A percentile compares a stretch with the other conserved stretches of the same genome.
Conservation (phyloP, 108 stramenopile species). For the Hondaea fermentalgiana region DNA sequence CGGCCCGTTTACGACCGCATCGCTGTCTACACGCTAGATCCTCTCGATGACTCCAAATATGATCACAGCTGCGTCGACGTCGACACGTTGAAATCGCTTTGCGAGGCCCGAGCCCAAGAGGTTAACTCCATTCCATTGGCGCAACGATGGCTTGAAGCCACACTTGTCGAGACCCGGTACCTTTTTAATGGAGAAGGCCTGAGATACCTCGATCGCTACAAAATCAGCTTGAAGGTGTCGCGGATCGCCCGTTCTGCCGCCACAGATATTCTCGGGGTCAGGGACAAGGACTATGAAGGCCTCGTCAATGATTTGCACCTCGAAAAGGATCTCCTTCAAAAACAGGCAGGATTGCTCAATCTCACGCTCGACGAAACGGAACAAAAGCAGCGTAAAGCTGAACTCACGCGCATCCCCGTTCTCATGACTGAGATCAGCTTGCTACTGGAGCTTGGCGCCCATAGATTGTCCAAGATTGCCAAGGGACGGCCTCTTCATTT, state of each 20-base stretch:
- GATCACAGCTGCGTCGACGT: not conserved
- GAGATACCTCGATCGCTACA: not conserved
- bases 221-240: not conserved
- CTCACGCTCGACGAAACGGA: not conserved
- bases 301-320: not conserved
- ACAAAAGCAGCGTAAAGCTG: not conserved
- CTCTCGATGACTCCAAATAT: not conserved
- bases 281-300: not conserved
- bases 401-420: not conserved
- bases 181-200: not conserved
- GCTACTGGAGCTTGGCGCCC: not conserved
- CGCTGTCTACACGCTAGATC: not conserved
- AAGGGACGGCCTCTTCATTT: not conserved
- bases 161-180: not conserved
- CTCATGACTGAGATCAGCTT: not conserved
- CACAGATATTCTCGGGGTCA: not conserved
- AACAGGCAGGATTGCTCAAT: not conserved
- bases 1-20: not conserved
- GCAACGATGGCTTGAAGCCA: not conserved
- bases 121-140: not conserved
- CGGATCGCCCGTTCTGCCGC: not conserved
- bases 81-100: not conserved
- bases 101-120: not conserved
- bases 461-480: not conserved
- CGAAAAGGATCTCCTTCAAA: not conserved